Conservation (phyloP, 176 grass and related monocot species). For the Eragrostis nindensis region DNA sequence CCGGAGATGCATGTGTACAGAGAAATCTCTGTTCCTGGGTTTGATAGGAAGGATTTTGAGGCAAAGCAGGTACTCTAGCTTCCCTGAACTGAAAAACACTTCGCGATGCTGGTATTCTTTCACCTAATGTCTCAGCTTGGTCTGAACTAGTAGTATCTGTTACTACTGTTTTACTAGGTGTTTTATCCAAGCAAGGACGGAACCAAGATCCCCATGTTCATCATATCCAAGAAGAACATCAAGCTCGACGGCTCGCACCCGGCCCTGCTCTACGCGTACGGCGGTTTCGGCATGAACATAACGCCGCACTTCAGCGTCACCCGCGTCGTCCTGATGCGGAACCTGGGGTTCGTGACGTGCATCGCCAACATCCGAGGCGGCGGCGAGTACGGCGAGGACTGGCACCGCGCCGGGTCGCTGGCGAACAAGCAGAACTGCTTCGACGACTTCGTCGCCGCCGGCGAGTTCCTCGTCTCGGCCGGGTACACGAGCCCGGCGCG, state of each 20-base stretch:
- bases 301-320: constrained; percentile 72
- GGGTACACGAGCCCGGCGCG: constrained; percentile 65
- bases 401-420: constrained; percentile 73
- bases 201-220: constrained; percentile 88
- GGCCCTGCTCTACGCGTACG: constrained; percentile 79
- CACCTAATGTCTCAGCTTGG: too few relatives aligned
- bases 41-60: constrained; percentile 73
- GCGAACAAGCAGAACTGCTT: constrained; percentile 96
- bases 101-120: neutral
- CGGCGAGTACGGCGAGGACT: constrained; percentile 91
- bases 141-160: too few relatives aligned
- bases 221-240: constrained; percentile 69
- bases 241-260: constrained; percentile 72
- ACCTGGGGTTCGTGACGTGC: constrained; percentile 71
- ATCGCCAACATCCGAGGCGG: constrained; percentile 88
- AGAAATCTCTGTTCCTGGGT: constrained; percentile 69
- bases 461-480: constrained; percentile 70
- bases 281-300: constrained; percentile 79
- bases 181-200: constrained; percentile 73
- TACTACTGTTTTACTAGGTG: too few relatives aligned
- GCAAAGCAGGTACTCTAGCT: constrained; percentile 63
- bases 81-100: neutral
- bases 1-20: constrained; percentile 77
- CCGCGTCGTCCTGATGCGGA: constrained; percentile 69
- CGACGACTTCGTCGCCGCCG: constrained; percentile 78